Conservation (phyloP, 1,139 yeast genomes). For the Yamadazyma diospyri region DNA sequence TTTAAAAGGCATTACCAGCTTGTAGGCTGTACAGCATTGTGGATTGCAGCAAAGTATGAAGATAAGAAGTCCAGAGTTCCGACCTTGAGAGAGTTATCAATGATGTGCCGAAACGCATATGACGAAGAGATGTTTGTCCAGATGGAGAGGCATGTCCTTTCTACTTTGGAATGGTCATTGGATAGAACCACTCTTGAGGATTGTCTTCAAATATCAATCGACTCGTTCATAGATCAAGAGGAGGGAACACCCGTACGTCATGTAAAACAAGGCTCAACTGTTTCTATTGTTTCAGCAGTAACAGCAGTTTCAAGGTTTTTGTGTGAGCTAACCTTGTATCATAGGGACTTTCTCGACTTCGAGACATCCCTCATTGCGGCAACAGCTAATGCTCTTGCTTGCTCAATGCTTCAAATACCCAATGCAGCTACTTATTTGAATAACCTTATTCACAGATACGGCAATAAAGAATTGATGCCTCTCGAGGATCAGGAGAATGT, state of each 20-base stretch:
- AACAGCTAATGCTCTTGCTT: conserved; percentile 69
- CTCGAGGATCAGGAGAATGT: conserved; percentile 24
- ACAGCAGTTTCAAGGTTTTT: conserved; percentile 62
- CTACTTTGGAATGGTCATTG: conserved; percentile 80
- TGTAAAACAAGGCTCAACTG: conserved; percentile 12
- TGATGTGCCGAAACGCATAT: conserved; percentile 81
- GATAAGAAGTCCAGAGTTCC: conserved; percentile 86
- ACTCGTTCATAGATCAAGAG: conserved; percentile 20
- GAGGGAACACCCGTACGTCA: conserved; percentile 29
- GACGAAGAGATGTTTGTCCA: conserved; percentile 89
- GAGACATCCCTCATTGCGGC: conserved; percentile 64
- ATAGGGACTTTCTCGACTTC: conserved; percentile 55
- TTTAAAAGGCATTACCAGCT: conserved; percentile 88
- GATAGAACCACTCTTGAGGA: conserved; percentile 64
- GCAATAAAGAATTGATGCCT: background rate
- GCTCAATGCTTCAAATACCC: conserved; percentile 55
- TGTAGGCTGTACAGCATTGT: conserved; percentile 88
- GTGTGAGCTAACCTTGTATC: conserved; percentile 74
- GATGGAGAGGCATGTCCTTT: conserved; percentile 88
- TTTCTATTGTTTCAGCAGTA: conserved; percentile 43
- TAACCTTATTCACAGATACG: conserved; percentile 6
- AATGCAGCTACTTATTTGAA: conserved; percentile 30
- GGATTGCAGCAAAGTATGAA: conserved; percentile 94
- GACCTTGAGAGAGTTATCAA: conserved; percentile 68
- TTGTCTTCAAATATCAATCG: conserved; percentile 52